Conservation (phyloP, 495 filamentous ascomycete species). For the Neohortaea acidophila region DNA sequence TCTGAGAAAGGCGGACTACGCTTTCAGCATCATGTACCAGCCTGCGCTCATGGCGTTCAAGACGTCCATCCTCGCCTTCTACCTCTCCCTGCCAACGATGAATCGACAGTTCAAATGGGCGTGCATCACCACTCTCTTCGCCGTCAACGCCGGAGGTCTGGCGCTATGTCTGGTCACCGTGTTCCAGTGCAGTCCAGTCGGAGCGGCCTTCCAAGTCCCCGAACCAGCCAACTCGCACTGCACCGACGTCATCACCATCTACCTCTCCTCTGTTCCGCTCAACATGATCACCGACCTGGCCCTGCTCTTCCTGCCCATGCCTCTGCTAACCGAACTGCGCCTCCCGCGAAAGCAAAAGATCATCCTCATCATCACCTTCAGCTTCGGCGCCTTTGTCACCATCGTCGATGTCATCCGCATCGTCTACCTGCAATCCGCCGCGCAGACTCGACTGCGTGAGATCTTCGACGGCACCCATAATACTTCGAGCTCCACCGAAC, state of each 20-base stretch:
- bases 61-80: conserved; percentile 83
- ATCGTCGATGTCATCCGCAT: conserved; percentile 80
- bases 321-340: conserved; percentile 71
- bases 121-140: conserved; percentile 51
- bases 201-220: conserved; percentile 42
- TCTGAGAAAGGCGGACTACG: conserved; percentile 59
- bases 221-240: conserved; percentile 36
- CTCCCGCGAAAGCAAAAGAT: conserved; percentile 71
- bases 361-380: conserved; percentile 69
- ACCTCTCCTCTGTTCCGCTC: conserved; percentile 67
- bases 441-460: conserved; percentile 25
- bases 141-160: conserved; percentile 63
- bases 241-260: conserved; percentile 63
- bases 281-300: conserved; percentile 77
- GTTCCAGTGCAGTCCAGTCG: conserved; percentile 71
- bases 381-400: conserved; percentile 68
- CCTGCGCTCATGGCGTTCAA: conserved; percentile 79
- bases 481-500: conserved; percentile 18
- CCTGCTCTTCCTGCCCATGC: conserved; percentile 71
- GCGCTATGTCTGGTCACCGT: conserved; percentile 74
- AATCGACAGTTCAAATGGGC: conserved; percentile 56
- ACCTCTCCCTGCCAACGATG: conserved; percentile 59
- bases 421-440: conserved; percentile 71
- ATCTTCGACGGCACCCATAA: conserved; percentile 7
- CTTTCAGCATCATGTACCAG: conserved; percentile 76